These are phyloP conservation scores for Calonectria pauciramosa DNA, from an alignment of 2,329 filamentous ascomycete species.

Conservation along the genomic window DNA sequence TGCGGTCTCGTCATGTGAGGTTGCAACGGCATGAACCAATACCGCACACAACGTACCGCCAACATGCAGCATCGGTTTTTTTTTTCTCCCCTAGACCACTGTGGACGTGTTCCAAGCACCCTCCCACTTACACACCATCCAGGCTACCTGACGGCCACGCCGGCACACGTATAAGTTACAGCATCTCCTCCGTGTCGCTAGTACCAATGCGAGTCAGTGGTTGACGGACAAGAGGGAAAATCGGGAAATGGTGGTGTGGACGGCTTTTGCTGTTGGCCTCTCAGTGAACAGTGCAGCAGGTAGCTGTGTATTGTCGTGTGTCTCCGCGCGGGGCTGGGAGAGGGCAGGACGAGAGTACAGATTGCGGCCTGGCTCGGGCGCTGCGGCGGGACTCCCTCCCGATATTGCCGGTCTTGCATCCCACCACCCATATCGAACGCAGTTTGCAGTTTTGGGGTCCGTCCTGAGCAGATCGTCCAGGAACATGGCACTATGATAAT, in stretches of 20 bases:
- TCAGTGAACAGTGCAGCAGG: conserved; percentile 39
- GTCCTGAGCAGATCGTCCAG: conserved; percentile 4
- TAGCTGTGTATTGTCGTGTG: conserved; percentile 28
- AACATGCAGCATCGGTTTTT: conserved; percentile 23
- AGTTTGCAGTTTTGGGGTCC: conserved; percentile 7
- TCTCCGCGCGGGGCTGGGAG: conserved; percentile 35
- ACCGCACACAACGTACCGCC: conserved; percentile 12
- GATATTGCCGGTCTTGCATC: conserved; percentile 25
- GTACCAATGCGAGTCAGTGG: conserved; percentile 37
- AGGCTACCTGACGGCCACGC: conserved; percentile 3
- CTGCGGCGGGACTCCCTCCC: conserved; percentile 36
- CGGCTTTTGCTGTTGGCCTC: conserved; percentile 37
- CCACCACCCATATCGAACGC: background rate
- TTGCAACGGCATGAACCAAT: conserved; percentile 30
- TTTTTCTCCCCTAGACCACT: background rate
- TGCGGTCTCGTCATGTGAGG: conserved; percentile 27
- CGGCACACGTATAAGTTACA: conserved; percentile 22
- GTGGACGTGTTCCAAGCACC: conserved; percentile 13
- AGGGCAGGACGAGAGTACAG: conserved; percentile 28
- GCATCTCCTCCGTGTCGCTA: conserved; percentile 1
- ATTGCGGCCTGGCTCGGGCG: conserved; percentile 22
- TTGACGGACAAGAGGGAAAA: conserved; percentile 34
- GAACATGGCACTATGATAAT: conserved; percentile 13
- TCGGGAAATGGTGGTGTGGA: conserved; percentile 38
- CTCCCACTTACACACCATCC: conserved; percentile 25